Evolutionary conservation across 345 rosid species (phyloP).

Genomic region (Ceriops zippeliana): DNA sequence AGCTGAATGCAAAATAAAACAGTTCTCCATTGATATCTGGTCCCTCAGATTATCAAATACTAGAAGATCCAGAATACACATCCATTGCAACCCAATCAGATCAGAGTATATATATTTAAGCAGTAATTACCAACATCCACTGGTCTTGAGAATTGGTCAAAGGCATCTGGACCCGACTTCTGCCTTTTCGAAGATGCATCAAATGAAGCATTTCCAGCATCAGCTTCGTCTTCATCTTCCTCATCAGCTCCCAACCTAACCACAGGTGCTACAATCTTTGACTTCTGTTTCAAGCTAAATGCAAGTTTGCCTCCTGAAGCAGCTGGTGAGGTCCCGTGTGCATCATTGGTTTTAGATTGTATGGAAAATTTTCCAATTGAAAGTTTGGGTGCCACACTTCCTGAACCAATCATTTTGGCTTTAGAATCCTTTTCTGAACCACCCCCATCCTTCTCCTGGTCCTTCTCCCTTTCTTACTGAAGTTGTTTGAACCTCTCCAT

Average conservation of each 20-base stretch:
- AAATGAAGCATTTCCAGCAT: slow-evolving; percentile 37
- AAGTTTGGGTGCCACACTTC: slow-evolving; percentile 45
- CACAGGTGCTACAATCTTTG: slow-evolving; percentile 80
- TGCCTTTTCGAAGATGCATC: slow-evolving; percentile 62
- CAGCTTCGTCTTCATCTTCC: slow-evolving; percentile 67
- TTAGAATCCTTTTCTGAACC: slow-evolving; percentile 51
- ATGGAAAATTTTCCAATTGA: slow-evolving; percentile 35
- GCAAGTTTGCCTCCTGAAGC: slow-evolving; percentile 82
- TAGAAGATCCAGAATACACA: slow-evolving; percentile 20
- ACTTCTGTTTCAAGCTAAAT: slow-evolving; percentile 93
- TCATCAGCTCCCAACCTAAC: slow-evolving; percentile 81
- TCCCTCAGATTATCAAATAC: slow-evolving; percentile 3
- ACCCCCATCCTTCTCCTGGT: slow-evolving; percentile 23
- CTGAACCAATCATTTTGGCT: slow-evolving; percentile 51
- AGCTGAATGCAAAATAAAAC: neutral
- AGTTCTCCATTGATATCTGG: neutral
- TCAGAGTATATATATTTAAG: slow-evolving; percentile 30
- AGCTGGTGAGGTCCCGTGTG: slow-evolving; percentile 34
- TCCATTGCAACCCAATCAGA: slow-evolving; percentile 24
- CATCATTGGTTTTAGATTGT: slow-evolving; percentile 47
- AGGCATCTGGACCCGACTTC: slow-evolving; percentile 54
- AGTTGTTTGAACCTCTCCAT: slow-evolving; percentile 98
- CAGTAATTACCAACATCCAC: slow-evolving; percentile 80
- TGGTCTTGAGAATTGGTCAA: slow-evolving; percentile 44
- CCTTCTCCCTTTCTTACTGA: slow-evolving; percentile 68